Evolutionary conservation across 1,284 basidiomycete genomes (phyloP).

Genomic region (Austroboletus niveus): DNA sequence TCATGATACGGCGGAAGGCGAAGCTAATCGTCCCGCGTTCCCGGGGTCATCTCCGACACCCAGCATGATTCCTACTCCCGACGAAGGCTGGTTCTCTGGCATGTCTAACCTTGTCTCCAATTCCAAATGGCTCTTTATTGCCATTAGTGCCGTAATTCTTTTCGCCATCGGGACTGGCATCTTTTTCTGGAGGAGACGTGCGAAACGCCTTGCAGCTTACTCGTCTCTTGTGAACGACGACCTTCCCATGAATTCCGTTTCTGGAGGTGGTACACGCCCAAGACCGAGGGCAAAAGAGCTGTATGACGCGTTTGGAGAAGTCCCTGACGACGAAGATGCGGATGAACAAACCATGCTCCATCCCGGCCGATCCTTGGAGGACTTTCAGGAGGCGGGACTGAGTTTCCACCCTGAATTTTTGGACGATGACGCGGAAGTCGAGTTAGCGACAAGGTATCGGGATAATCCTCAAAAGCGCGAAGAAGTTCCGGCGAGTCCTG

Average conservation of each 20-base stretch:
- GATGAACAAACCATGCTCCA: conserved; percentile 64
- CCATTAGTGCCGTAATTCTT: conserved; percentile 64
- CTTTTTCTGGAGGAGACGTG: conserved; percentile 70
- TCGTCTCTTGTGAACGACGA: conserved; percentile 71
- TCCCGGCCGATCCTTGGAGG: conserved; percentile 21
- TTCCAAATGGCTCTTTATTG: conserved; percentile 85
- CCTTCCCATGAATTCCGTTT: conserved; percentile 68
- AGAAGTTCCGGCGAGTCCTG: conserved; percentile 39
- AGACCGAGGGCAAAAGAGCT: conserved; percentile 72
- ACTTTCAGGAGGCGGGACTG: conserved; percentile 26
- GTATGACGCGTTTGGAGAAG: conserved; percentile 90
- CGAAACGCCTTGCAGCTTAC: conserved; percentile 56
- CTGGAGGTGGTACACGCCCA: conserved; percentile 33
- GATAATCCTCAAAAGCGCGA: conserved; percentile 52
- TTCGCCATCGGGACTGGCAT: conserved; percentile 67
- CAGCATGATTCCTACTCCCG: conserved; percentile 55
- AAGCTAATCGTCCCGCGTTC: conserved; percentile 67
- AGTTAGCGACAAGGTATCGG: conserved; percentile 46
- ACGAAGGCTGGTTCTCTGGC: conserved; percentile 86
- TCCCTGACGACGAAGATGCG: conserved; percentile 72
- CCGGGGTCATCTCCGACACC: conserved; percentile 41
- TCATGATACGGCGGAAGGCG: conserved; percentile 71
- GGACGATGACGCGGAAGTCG: conserved; percentile 52
- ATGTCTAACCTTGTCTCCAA: conserved; percentile 75
- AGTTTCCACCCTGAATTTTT: conserved; percentile 64